Conservation (phyloP, 164 flowering plant species). For the Paratinospora sagittata region DNA sequence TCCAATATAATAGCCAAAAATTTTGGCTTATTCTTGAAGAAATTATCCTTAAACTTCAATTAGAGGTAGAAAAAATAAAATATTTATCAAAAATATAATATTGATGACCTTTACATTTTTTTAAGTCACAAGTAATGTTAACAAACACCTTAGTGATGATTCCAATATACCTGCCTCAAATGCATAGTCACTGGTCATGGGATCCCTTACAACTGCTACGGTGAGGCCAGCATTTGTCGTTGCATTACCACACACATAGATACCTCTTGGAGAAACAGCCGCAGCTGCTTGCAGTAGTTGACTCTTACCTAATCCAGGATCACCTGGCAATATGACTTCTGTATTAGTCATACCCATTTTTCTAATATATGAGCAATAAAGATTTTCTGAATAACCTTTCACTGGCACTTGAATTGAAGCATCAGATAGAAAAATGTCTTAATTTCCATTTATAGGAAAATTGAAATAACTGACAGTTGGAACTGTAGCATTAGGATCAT, state of each 20-base stretch:
- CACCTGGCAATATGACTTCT: constrained; percentile 49
- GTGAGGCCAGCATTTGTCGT: constrained; percentile 99
- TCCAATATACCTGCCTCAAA: constrained; percentile 86
- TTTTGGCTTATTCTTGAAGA: too few relatives aligned
- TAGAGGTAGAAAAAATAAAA: too few relatives aligned
- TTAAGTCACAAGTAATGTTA: too few relatives aligned
- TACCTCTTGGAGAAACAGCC: constrained; percentile 92
- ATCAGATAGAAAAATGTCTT: neutral
- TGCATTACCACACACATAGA: constrained; percentile 97
- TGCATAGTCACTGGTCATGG: constrained; percentile 88
- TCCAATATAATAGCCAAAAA: too few relatives aligned
- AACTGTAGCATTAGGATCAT: constrained; percentile 10
- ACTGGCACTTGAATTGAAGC: neutral
- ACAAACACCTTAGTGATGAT: neutral
- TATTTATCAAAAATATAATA: too few relatives aligned
- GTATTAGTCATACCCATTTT: constrained; percentile 11
- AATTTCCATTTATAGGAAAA: neutral
- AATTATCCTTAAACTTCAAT: too few relatives aligned
- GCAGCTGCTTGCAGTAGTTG: constrained; percentile 98
- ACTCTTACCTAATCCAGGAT: constrained; percentile 99
- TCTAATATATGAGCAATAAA: neutral
- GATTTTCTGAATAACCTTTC: neutral
- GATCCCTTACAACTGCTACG: constrained; percentile 94
- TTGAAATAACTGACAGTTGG: neutral
- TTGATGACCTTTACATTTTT: too few relatives aligned